Evolutionary conservation across 225 moss, liverwort and hornwort species (phyloP).

Genomic region (Pseudoscleropodium purum): DNA sequence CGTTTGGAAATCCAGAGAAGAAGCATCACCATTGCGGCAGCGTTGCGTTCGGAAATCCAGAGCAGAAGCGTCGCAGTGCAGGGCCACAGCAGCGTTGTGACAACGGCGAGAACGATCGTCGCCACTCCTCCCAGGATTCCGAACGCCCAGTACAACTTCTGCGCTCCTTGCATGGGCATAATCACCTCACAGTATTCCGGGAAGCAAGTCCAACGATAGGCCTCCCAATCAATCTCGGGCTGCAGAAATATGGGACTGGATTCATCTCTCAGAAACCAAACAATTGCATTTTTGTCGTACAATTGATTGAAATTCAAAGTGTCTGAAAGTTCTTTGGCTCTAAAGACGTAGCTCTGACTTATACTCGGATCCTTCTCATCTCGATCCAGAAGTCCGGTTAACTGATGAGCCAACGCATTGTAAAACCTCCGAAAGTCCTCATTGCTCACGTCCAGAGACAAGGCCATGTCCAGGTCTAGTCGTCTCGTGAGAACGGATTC

Average conservation of each 20-base stretch:
- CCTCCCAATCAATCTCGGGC: background rate
- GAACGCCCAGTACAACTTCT: background rate
- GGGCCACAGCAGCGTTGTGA: background rate
- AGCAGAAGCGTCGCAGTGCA: background rate
- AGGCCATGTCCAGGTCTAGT: background rate
- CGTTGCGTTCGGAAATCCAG: too few relatives aligned
- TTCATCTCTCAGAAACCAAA: background rate
- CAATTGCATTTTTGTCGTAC: rapidly evolving
- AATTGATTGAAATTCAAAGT: rapidly evolving
- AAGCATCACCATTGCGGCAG: background rate
- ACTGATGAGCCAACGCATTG: background rate
- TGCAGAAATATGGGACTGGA: background rate
- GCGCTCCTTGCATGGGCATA: background rate
- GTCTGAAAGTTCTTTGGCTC: rapidly evolving
- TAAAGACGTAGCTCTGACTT: background rate
- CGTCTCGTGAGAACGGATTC: background rate
- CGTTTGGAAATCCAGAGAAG: background rate
- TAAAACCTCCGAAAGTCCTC: background rate
- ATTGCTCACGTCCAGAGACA: rapidly evolving
- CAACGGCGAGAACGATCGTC: background rate
- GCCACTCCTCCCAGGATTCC: background rate
- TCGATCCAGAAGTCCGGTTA: background rate
- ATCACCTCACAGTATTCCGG: background rate
- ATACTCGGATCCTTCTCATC: background rate
- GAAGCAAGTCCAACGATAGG: background rate